These are phyloP conservation scores for Jackrogersella minutella DNA, from an alignment of 495 filamentous ascomycete species.

Conservation along the genomic window DNA sequence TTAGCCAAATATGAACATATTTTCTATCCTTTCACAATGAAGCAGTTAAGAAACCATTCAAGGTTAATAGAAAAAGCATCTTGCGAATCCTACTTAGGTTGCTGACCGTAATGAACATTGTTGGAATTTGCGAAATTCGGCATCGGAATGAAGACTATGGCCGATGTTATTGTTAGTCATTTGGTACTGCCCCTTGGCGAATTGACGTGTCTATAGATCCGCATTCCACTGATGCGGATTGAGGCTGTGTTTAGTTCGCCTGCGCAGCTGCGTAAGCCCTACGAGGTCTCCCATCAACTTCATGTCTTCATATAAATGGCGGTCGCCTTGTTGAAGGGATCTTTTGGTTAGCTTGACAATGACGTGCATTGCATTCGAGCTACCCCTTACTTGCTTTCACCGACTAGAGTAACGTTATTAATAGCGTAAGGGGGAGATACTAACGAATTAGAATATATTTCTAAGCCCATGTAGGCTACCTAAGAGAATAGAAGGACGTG, in stretches of 20 bases:
- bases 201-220: slow-evolving; percentile 7
- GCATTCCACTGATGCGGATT: background rate
- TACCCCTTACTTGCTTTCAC: background rate
- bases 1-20: background rate
- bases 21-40: too few relatives aligned
- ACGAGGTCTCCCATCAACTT: background rate
- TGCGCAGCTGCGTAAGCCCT: background rate
- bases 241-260: background rate
- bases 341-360: background rate
- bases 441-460: background rate
- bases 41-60: too few relatives aligned
- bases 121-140: background rate
- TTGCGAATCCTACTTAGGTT: background rate
- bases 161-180: background rate
- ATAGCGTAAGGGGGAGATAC: background rate
- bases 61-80: background rate
- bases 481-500: background rate
- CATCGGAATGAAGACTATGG: background rate
- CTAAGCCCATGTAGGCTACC: background rate
- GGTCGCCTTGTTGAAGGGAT: background rate
- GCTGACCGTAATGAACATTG: background rate
- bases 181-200: slow-evolving; percentile 3
- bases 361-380: background rate
- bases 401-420: background rate
- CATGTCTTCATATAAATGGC: background rate